Evolutionary conservation across 306 rosid species (phyloP).

Genomic region (Citrullus mucosospermus): DNA sequence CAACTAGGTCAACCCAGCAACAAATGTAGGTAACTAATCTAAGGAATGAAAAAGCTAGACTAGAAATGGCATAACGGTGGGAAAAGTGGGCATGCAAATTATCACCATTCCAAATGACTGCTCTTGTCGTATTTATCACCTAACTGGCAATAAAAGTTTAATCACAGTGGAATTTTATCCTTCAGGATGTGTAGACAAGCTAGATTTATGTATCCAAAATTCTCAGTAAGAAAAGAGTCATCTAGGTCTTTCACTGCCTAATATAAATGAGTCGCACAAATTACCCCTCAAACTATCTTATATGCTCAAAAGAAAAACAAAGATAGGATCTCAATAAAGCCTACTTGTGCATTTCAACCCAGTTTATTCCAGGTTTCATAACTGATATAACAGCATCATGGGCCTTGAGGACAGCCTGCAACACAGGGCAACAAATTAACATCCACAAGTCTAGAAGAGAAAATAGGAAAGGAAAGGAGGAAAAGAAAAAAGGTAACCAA

Average conservation of each 20-base stretch:
- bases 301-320: neutral
- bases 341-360: conserved; percentile 87
- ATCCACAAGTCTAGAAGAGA: neutral
- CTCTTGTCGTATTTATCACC: neutral
- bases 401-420: conserved; percentile 88
- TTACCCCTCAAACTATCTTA: neutral
- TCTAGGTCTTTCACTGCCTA: neutral
- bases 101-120: neutral
- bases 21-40: neutral
- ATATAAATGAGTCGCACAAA: neutral
- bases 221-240: neutral
- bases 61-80: neutral
- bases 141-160: neutral
- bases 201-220: neutral
- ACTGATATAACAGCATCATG: conserved; percentile 66
- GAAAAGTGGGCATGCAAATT: neutral
- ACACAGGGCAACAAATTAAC: conserved; percentile 12
- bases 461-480: neutral
- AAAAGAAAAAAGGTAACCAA: neutral
- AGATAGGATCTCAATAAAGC: conserved; percentile 8
- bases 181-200: neutral
- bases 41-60: neutral
- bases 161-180: neutral
- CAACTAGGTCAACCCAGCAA: neutral
- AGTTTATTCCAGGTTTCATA: conserved; percentile 69